Base-by-base conservation (phyloP, 2,329 filamentous ascomycete species). In the Chalaropsis ovoidea region DNA sequence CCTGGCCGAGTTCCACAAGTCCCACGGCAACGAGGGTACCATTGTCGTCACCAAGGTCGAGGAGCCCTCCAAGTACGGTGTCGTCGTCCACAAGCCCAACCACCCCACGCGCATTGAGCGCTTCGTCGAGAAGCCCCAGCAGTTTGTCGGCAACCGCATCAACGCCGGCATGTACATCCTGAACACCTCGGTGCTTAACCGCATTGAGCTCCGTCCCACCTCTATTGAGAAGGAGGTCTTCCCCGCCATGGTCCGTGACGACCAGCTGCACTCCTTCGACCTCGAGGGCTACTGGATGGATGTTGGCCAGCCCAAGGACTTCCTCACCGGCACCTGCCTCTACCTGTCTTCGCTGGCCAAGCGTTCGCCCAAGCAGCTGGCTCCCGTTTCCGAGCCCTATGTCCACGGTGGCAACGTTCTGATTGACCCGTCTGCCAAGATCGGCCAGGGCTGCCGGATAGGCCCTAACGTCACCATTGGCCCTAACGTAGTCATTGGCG, bases 241-340 rank as follows among this genome's bases (percentile, higher is more conserved):
- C 88, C 93, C 93, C 60, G 86, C 90, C 71, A 94, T 97, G 76
- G 89, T 89, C 77, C 86, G 83, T 72, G 93, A 96, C 72, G 90
- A 90, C 70, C 84, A 93, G 77, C 81, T 97, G 69, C 93, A 97
- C 82, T 96, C 90, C 1, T 96, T 95, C 75, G 93, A 97, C 75
- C 85, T 97, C 39, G 91, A 96, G 71, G 91, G 93, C 71, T 97
- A 95, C 85, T 97, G 93, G 93, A 97, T 97, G 93, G 93, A 97
- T 72, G 90, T 99, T 70, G 93, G 93, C 72, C 93, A 99, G 79
- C 93, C 93, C 71, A 99, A 97, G 81, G 93, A 99, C 75, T 99
- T 97, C 84, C 81, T 99, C 65, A 90, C 88, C 24, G 93, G 93
- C 69, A 97, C 94, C 68, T 97, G 93, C 79, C 83, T 99, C 69